These are phyloP conservation scores for Maudiozyma saulgeensis DNA, from an alignment of 805 yeast species.

Conservation along the genomic window DNA sequence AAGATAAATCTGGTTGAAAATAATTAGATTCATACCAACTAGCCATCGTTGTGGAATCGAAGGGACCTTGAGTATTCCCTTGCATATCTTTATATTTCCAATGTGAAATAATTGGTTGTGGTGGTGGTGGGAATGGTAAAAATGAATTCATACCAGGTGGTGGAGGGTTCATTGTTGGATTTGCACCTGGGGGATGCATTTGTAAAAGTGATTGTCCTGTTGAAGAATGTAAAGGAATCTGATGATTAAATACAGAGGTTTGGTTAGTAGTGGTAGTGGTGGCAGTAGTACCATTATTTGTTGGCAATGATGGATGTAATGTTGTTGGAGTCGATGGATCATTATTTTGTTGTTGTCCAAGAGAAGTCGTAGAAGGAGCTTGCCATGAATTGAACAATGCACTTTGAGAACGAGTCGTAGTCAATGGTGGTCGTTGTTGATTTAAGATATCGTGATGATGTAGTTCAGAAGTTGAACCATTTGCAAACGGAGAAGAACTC, in stretches of 20 bases:
- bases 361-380: too few species aligned
- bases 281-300: not conserved
- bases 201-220: not conserved
- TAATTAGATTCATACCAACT: conserved; percentile 64
- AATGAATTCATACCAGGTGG: conserved; percentile 2
- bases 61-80: conserved; percentile 79
- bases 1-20: conserved; percentile 45
- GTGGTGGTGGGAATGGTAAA: not conserved
- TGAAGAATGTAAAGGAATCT: not conserved
- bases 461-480: not conserved
- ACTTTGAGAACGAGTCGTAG: not conserved
- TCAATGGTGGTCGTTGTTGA: not conserved
- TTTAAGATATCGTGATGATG: not conserved
- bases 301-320: not conserved
- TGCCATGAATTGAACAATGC: not conserved
- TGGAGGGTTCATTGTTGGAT: not conserved
- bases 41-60: conserved; percentile 65
- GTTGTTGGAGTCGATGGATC: not conserved
- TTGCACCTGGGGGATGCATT: not conserved
- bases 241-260: not conserved
- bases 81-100: conserved; percentile 73
- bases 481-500: conserved; percentile 15
- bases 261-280: not conserved
- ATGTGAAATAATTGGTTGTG: conserved; percentile 31
- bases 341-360: not conserved